Percentiles rank a stretch among this genome's conserved stretches.
These are phyloP conservation scores for Backusella psychrophila DNA, from an alignment of 192 early-diverging fungal genomes.

Conservation along the genomic window DNA sequence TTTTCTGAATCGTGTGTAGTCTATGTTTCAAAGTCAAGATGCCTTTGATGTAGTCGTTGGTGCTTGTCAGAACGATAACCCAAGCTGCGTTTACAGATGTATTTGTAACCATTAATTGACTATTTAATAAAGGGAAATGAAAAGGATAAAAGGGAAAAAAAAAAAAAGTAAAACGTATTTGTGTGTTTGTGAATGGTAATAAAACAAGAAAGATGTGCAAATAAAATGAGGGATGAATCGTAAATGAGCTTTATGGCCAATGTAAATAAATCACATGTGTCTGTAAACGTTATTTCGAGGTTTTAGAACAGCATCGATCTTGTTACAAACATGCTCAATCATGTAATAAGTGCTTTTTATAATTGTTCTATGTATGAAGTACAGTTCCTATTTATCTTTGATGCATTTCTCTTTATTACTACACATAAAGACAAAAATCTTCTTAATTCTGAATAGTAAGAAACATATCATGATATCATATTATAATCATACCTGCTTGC, in stretches of 20 bases:
- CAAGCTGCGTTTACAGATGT: slow-evolving; percentile 13
- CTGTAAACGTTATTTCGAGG: not conserved
- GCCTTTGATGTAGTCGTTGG: slow-evolving; percentile 24
- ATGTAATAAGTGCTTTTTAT: not conserved
- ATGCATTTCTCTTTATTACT: no score
- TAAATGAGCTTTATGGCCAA: not conserved
- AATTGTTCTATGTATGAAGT: no score
- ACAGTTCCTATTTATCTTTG: no score
- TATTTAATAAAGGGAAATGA: not conserved
- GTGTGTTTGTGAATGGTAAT: not conserved
- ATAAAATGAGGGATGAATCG: no score
- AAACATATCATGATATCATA: no score
- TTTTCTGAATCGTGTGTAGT: slow-evolving; percentile 7
- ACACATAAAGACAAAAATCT: no score
- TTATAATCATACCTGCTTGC: no score
- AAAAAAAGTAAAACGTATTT: not conserved
- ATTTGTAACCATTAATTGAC: not conserved
- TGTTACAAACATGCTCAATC: not conserved
- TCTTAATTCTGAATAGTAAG: no score
- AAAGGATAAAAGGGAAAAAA: not conserved
- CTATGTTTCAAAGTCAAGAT: not conserved
- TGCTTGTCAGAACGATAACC: slow-evolving; percentile 17
- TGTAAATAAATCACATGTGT: not conserved
- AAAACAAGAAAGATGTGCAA: not conserved
- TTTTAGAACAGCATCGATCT: not conserved